Evolutionary conservation across 768 basidiomycete species (phyloP), one percentile per base, ranked within the genome.

Genomic region (Coprinopsis sp.): DNA sequence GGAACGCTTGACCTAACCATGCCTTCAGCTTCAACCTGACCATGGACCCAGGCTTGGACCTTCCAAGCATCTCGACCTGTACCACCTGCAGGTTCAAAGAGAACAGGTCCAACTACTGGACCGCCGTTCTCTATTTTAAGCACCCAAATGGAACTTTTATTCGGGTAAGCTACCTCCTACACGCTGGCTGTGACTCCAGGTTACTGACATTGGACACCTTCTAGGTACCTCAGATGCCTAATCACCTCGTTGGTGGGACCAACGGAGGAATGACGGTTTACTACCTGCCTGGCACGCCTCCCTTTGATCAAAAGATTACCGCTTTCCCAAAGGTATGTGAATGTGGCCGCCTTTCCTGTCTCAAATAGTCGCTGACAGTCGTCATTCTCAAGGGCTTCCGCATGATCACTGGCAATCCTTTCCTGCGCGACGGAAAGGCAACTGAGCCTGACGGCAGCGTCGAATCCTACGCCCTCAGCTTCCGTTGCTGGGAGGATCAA

Each of bases 81-180:
- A 49, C 47, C 2, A 49, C 47, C 0, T 49, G 47, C 24, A 19
- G 47, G 13, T 49, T 41, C 47, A 49, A 49, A 25, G 47, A 49
- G 18, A 40, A 49, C 24, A 49, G 34, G 23, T 49, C 47, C 7
- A 49, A 49, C 40, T 49, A 49, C 21, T 49, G 47, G 47, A 49
- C 47, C n/a, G 47, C 47, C 11, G 47, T 49, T 33, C 25, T 42
- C 12, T 49, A 49, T 25, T 49, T 49, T 33, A 37, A 38, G 24
- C 47, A 49, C 28, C 4, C 12, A 14, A 49, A 49, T 33, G 47
- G 47, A 8, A 49, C 14, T 23, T 49, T 42, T 23, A 49, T 41
- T 19, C 39, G 47, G 6, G 46, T 47, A 37, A n/a, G 33, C 18
- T 10, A 29, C 4, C 13, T 6, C 22, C 7, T 23, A 11, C 22